Base-by-base conservation (phyloP, 371 early-diverging fungal genomes). In the Mucor racemosus region DNA sequence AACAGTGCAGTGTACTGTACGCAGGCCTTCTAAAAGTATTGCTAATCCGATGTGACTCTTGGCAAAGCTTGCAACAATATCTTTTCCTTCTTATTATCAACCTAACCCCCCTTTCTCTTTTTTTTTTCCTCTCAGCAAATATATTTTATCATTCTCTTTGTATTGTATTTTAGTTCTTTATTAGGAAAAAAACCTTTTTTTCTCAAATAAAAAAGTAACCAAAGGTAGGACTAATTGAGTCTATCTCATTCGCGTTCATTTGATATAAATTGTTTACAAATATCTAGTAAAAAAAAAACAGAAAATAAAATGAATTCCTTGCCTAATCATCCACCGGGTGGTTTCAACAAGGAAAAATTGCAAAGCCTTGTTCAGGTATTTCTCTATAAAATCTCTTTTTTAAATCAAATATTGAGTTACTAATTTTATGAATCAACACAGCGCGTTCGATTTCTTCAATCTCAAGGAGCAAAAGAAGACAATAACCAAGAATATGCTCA, bases 401-500 rank as follows among this genome's bases (percentile, higher is more conserved):
- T 3, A 42, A 26, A 26, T 26, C 3, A 1, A 26, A 26, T 26
- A 26, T 26, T 26, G 26, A 26, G 1, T 57, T 7, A 57, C 13
- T 50, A n/a, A 7, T 38, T 42, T 26, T 40, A 17, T 17, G 60
- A 41, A 21, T 15, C 17, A 19, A 11, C 35, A 54, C 39, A 81
- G 82, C 75, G 82, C 67, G 77, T 74, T 36, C 71, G 70, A 42
- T 65, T 70, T n/a, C 65, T 81, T 62, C 79, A 86, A 68, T 74
- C 78, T 10, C 82, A 80, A 40, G 92, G 92, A 33, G 90, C 87
- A 7, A 91, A 85, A 10, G 91, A 91, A 73, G 84, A 86, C 46
- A 90, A 80, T 61, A 88, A 84, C 75, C 80, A 77, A 26, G 91
- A 91, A 68, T 86, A 83, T 72, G 90, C 89, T 35, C 85, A 86